Conservation (phyloP, 768 basidiomycete species). For the Xerocomellus intermedius region DNA sequence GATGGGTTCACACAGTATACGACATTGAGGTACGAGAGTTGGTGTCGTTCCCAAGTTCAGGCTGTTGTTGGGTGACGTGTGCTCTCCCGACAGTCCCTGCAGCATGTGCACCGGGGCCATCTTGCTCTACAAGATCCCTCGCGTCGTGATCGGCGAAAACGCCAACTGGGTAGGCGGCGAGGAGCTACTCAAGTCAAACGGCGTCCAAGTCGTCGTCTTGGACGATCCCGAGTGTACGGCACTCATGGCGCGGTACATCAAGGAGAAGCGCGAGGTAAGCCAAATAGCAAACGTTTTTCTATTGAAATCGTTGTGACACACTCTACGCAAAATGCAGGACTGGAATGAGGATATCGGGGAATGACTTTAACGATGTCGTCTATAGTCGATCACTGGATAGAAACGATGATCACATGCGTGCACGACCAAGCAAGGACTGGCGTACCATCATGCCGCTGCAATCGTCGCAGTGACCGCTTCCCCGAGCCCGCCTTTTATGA, state of each 20-base stretch:
- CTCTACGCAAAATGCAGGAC: slow-evolving; percentile 35
- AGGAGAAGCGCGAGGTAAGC: slow-evolving; percentile 51
- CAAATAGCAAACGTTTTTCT: background rate
- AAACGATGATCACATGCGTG: background rate
- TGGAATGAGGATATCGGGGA: slow-evolving; percentile 68
- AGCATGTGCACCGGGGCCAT: slow-evolving; percentile 66
- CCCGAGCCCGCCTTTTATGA: slow-evolving; percentile 33
- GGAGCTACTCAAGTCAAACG: slow-evolving; percentile 47
- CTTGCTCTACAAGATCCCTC: slow-evolving; percentile 60
- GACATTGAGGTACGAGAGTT: background rate
- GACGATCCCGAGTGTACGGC: slow-evolving; percentile 50
- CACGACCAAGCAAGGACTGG: background rate
- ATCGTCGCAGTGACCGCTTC: slow-evolving; percentile 33
- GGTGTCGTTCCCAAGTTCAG: no score
- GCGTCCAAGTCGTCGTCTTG: slow-evolving; percentile 53
- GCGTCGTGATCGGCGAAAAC: slow-evolving; percentile 68
- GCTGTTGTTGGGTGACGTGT: no score
- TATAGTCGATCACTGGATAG: slow-evolving; percentile 2
- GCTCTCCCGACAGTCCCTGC: slow-evolving; percentile 43
- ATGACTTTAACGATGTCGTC: slow-evolving; percentile 9
- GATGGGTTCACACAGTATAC: background rate
- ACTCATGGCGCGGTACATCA: slow-evolving; percentile 57
- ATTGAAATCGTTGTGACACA: slow-evolving; percentile 6
- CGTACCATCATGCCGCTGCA: slow-evolving; percentile 20
- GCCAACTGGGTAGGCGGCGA: slow-evolving; percentile 53